These are phyloP conservation scores for Ceratocystis alfenasii DNA, from an alignment of 2,329 filamentous ascomycete species.

Conservation along the genomic window DNA sequence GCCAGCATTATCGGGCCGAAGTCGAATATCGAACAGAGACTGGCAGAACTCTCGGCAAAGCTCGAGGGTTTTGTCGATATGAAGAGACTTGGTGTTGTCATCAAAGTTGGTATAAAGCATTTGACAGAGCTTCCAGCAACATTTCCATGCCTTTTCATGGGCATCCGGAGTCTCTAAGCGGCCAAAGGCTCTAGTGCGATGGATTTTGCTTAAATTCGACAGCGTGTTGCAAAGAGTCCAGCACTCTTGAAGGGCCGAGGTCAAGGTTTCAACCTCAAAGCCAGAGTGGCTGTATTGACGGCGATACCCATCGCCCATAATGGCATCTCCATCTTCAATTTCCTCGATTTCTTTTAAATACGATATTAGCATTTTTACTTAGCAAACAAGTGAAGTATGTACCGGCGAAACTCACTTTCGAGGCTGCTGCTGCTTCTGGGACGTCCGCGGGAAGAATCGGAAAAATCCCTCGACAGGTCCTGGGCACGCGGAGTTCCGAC, in stretches of 20 bases:
- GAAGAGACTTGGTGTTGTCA: conserved; percentile 52
- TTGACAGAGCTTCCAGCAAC: conserved; percentile 87
- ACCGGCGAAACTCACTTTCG: conserved; percentile 46
- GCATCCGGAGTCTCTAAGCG: conserved; percentile 61
- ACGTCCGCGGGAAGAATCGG: conserved; percentile 45
- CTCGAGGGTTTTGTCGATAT: conserved; percentile 62
- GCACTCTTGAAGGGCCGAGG: conserved; percentile 69
- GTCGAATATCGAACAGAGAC: conserved; percentile 73
- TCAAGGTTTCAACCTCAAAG: conserved; percentile 53
- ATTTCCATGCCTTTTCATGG: conserved; percentile 83
- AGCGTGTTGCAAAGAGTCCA: conserved; percentile 92
- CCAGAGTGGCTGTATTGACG: conserved; percentile 32
- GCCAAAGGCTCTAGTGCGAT: conserved; percentile 67
- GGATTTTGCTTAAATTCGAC: conserved; percentile 70
- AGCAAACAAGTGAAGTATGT: not conserved
- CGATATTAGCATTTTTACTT: not conserved
- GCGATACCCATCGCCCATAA: conserved; percentile 29
- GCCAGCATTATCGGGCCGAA: conserved; percentile 61
- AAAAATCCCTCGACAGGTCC: conserved; percentile 58
- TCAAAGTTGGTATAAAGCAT: conserved; percentile 73
- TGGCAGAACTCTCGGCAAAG: conserved; percentile 88
- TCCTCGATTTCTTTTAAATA: conserved; percentile 31
- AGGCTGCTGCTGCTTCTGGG: conserved; percentile 63
- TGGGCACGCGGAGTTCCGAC: conserved; percentile 71
- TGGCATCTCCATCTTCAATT: conserved; percentile 44